These are phyloP conservation scores for Apiospora marii DNA, from an alignment of 2,329 filamentous ascomycete genomes.

Conservation along the genomic window DNA sequence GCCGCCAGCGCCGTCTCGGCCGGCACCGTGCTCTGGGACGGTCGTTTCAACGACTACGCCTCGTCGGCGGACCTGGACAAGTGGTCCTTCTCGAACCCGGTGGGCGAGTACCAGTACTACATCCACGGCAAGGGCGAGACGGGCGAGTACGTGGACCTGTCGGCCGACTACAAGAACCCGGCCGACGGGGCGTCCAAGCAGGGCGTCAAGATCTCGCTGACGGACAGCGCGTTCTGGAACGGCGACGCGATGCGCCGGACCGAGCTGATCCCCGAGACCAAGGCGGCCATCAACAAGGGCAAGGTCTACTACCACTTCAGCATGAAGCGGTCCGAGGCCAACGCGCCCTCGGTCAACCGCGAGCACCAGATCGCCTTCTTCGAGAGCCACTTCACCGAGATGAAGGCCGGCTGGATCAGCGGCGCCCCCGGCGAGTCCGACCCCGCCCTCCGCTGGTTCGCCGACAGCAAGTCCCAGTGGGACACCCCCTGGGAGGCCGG, in stretches of 20 bases:
- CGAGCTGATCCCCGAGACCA: conserved; percentile 77
- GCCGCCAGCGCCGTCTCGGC: conserved; percentile 25
- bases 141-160: conserved; percentile 67
- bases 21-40: conserved; percentile 66
- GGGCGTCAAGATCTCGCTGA: conserved; percentile 74
- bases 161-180: conserved; percentile 68
- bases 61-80: conserved; percentile 57
- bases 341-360: conserved; percentile 66
- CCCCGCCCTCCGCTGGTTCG: conserved; percentile 69
- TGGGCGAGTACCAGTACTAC: conserved; percentile 76
- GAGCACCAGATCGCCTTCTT: conserved; percentile 73
- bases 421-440: conserved; percentile 55
- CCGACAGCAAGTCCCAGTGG: conserved; percentile 68
- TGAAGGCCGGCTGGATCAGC: conserved; percentile 72
- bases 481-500: conserved; percentile 65
- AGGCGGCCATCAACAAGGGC: conserved; percentile 68
- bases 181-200: conserved; percentile 67
- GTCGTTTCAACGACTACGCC: conserved; percentile 63
- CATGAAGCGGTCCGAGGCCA: conserved; percentile 64
- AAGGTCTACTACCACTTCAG: conserved; percentile 78
- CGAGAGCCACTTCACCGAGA: conserved; percentile 77
- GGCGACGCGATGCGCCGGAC: conserved; percentile 76
- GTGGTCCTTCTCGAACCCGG: conserved; percentile 69
- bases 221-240: conserved; percentile 72
- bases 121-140: conserved; percentile 68